Evolutionary conservation across 2,329 filamentous ascomycete species (phyloP).

Genomic region (Paracorniculantispora psalliotae): DNA sequence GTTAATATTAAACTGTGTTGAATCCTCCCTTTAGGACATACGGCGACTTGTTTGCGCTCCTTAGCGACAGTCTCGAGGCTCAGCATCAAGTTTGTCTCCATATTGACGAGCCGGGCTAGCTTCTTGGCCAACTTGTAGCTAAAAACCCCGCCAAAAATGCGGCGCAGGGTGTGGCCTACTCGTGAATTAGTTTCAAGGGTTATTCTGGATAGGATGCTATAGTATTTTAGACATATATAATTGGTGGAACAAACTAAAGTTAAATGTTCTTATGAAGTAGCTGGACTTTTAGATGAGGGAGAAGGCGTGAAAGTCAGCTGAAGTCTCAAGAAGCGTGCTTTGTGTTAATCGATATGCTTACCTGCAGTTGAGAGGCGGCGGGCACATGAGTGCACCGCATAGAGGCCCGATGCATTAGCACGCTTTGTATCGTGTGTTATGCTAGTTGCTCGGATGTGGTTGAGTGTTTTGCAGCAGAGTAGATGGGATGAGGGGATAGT

Average conservation of each 20-base stretch:
- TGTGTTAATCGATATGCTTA: slow-evolving; percentile 66
- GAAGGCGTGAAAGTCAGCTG: too few relatives aligned
- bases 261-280: too few relatives aligned
- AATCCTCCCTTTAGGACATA: slow-evolving; percentile 47
- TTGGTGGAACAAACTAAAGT: too few relatives aligned
- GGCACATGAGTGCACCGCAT: slow-evolving; percentile 97
- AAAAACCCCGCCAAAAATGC: slow-evolving; percentile 71
- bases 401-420: slow-evolving; percentile 99
- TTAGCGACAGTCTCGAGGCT: slow-evolving; percentile 92
- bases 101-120: slow-evolving; percentile 95
- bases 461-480: too few relatives aligned
- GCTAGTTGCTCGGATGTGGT: too few relatives aligned
- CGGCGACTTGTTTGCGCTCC: slow-evolving; percentile 97
- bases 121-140: slow-evolving; percentile 92
- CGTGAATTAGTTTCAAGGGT: slow-evolving; percentile 66
- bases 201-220: too few relatives aligned
- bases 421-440: too few relatives aligned
- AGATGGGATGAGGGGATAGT: too few relatives aligned
- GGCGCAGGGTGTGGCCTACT: slow-evolving; percentile 66
- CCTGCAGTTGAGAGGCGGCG: slow-evolving; percentile 74
- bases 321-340: slow-evolving; percentile 93
- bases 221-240: too few relatives aligned
- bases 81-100: slow-evolving; percentile 99
- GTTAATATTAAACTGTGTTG: too few relatives aligned
- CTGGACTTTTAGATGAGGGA: too few relatives aligned